Evolutionary conservation across 164 flowering plant species (phyloP), one percentile per base, ranked within the genome.

Genomic region (Stephania cephalantha): DNA sequence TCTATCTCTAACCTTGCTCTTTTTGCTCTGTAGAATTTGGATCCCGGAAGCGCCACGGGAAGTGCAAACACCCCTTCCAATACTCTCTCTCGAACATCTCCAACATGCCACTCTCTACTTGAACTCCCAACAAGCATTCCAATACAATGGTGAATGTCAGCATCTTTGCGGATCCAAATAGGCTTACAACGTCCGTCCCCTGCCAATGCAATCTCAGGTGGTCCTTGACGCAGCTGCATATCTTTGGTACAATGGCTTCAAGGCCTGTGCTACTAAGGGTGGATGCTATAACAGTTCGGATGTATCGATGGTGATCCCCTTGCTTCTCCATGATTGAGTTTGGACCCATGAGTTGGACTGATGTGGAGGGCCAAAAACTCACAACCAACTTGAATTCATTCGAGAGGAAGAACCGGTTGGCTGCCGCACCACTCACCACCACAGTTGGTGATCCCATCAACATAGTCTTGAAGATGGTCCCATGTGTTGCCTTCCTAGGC

Each of bases 301-400:
- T 50, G 70, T 78, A 75, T 0, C 87, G 82, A 70, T 91, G 97
- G 12, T 78, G 84, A 29, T 85, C 89, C 2, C 92, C 92, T 75
- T 86, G 85, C 69, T 79, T 88, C 65, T 84, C 86, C 97, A 92
- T 90, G 71, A 92, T 92, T 9, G 88, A 88, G 35, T 87, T 75
- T 63, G 42, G 79, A 12, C 97, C 97, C 93, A 92, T 90, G 20
- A 90, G 88, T 76, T 88, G 85, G 25, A 92, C 95, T 0, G 93
- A 83, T 0, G 91, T 70, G 4, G 90, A 74, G 2, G 95, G 95
- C 95, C 95, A 92, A 4, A 95, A 86, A 82, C 95, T 90, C 11
- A 90, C 82, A 73, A 92, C 97, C 25, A 89, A 74, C 87, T 89
- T 90, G 85, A 92, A 90, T 81, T 92, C 95, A 55, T 88, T 90